phyloP scores from a whole-genome alignment of 1,284 basidiomycete genomes.

The Austroboletus novae-zelandiae region DNA sequence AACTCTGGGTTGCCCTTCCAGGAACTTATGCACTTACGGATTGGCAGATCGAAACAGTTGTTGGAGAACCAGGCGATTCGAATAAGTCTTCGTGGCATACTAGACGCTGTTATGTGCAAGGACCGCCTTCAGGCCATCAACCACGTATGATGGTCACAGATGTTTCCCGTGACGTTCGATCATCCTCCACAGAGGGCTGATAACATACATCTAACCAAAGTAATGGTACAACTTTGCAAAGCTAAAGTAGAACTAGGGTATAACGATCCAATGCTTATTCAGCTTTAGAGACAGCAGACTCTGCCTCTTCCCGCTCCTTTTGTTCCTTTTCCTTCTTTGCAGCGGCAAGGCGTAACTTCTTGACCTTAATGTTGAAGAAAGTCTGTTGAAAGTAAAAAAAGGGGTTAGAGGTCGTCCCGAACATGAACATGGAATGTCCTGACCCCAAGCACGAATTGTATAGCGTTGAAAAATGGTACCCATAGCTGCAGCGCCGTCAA shows the following conservation, averaged over 20 bases:
- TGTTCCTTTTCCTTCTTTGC: conserved; percentile 44
- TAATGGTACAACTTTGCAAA: not conserved
- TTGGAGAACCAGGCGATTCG: conserved; percentile 38
- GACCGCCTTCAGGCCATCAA: conserved; percentile 37
- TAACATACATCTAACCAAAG: conserved; percentile 6
- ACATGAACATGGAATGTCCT: conserved; percentile 8
- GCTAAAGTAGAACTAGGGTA: conserved; percentile 2
- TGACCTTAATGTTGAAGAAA: conserved; percentile 69
- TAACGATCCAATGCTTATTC: conserved; percentile 13
- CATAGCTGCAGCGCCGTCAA: conserved; percentile 26
- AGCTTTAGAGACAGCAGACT: conserved; percentile 12
- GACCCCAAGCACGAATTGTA: conserved; percentile 30
- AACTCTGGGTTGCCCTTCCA: conserved; percentile 57
- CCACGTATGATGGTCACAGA: conserved; percentile 46
- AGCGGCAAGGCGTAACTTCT: conserved; percentile 56
- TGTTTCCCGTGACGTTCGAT: conserved; percentile 13
- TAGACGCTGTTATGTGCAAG: conserved; percentile 53
- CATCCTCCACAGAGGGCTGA: not conserved
- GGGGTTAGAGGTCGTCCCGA: not conserved
- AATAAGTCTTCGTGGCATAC: conserved; percentile 28
- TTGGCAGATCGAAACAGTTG: conserved; percentile 66
- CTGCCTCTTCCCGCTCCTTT: conserved; percentile 30
- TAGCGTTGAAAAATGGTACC: conserved; percentile 33
- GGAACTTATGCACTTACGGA: conserved; percentile 63
- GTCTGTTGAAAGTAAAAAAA: conserved; percentile 46